Conservation (phyloP, 371 early-diverging fungal genomes). For the Mortierella sp. region DNA sequence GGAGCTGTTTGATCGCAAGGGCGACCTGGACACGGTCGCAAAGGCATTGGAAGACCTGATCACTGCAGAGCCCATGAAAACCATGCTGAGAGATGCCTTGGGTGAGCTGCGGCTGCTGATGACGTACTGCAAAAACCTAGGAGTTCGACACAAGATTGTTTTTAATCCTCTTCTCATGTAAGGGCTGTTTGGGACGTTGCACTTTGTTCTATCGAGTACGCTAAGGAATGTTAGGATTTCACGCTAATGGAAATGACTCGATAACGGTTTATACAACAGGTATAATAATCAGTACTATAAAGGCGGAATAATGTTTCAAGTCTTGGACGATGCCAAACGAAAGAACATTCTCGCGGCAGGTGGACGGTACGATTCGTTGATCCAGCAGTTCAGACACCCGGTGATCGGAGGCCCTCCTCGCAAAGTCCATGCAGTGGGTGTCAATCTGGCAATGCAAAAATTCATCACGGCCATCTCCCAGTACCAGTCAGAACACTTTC, state of each 20-base stretch:
- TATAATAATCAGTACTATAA: conserved; percentile 82
- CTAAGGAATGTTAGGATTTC: too few species aligned
- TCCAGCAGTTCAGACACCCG: conserved; percentile 68
- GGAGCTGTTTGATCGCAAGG: conserved; percentile 68
- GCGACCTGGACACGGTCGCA: conserved; percentile 62
- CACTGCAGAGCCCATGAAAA: conserved; percentile 59
- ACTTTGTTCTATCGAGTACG: too few species aligned
- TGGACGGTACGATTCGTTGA: conserved; percentile 84
- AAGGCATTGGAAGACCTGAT: conserved; percentile 70
- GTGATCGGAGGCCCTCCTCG: conserved; percentile 53
- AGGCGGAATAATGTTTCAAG: conserved; percentile 81
- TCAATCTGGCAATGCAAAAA: conserved; percentile 83
- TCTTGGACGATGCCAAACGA: conserved; percentile 69
- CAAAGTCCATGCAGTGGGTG: conserved; percentile 77
- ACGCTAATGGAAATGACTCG: too few species aligned
- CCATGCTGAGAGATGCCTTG: conserved; percentile 60
- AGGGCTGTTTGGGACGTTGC: too few species aligned
- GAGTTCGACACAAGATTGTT: conserved; percentile 70
- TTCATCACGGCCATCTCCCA: conserved; percentile 74
- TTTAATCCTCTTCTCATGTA: conserved; percentile 78
- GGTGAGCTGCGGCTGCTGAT: conserved; percentile 62
- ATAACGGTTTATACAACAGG: too few species aligned
- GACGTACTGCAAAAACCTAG: conserved; percentile 64
- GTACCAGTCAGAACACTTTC: conserved; percentile 74
- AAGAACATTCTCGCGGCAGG: conserved; percentile 87